phyloP scores from a whole-genome alignment of 129 eudicot genomes.

The Logfia minima region DNA sequence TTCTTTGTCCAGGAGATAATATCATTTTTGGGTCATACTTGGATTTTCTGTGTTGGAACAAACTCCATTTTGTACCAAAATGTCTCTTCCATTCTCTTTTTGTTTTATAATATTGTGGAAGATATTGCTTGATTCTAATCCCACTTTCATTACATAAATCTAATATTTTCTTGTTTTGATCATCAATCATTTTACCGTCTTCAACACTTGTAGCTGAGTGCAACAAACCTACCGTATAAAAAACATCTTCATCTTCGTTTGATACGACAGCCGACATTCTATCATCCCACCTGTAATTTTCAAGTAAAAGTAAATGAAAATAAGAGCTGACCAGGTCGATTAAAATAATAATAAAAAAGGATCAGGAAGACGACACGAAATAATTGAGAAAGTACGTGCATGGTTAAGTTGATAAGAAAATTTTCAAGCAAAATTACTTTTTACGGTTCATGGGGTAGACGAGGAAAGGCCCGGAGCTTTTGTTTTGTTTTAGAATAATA shows the following conservation, averaged over 20 bases:
- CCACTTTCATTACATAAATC: slow-evolving; percentile 52
- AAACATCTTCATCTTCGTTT: slow-evolving; percentile 70
- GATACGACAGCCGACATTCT: slow-evolving; percentile 74
- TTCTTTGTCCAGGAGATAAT: slow-evolving; percentile 80
- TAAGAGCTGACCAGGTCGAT: neutral
- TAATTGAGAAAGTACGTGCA: no score
- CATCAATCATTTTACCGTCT: slow-evolving; percentile 43
- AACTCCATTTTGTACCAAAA: slow-evolving; percentile 76
- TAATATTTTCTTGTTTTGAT: slow-evolving; percentile 53
- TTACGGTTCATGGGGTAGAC: slow-evolving; percentile 69
- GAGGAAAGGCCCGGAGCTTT: slow-evolving; percentile 67
- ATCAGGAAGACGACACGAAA: no score
- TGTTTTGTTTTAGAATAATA: slow-evolving; percentile 45
- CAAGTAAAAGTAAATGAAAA: neutral
- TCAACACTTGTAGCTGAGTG: slow-evolving; percentile 40
- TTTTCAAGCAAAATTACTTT: slow-evolving; percentile 35
- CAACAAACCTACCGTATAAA: slow-evolving; percentile 66
- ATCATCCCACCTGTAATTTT: slow-evolving; percentile 75
- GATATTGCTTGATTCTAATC: slow-evolving; percentile 66
- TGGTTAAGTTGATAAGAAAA: no score
- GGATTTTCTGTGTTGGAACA: slow-evolving; percentile 51
- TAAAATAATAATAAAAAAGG: no score
- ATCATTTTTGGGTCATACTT: slow-evolving; percentile 79
- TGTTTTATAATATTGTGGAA: slow-evolving; percentile 62
- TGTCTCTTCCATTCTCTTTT: slow-evolving; percentile 76